Base-by-base conservation (phyloP, 768 basidiomycete species). In the Pluteus cervinus region DNA sequence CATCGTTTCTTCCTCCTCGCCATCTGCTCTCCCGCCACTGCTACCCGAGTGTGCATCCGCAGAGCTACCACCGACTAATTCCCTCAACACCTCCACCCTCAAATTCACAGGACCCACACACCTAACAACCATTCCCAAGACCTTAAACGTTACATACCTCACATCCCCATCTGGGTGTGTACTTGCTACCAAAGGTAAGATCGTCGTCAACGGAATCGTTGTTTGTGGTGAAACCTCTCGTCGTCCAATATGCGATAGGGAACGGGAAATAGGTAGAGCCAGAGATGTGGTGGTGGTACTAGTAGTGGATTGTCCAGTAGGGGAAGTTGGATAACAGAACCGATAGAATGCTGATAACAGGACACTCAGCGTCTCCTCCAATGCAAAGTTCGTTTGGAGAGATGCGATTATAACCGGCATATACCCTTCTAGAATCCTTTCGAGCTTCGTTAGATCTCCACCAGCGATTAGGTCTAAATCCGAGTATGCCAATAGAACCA, bases 101-200 rank as follows among this genome's bases (percentile, higher is more conserved):
- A 77, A 46, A 24, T 59, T 48, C 0, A 74, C 56, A 1, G 75
- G 71, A 3, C 70, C 57, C 2, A 66, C 60, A 1, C 68, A 58
- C 14, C n/a, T n/a, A n/a, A 86, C 64, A 1, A 80, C 54, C 26
- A 69, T 57, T 1, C 77, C 72, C 7, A 86, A 57, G 17, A 78
- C 55, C 3, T 81, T 76, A 54, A 83, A 79, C 5, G 69, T 61
- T 40, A 79, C 65, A 44, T 84, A 76, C 14, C 86, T 70, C 16
- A 69, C 60, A 24, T 62, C 50, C 2, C 80, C 57, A 39, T 84
- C 73, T 3, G 78, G 70, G 49, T 86, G 81, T 2, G 63, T 68
- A 48, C 79, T 77, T 9, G 80, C 77, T 21, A 86, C 48, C 3
- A 67, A 58, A 1, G 78, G 69, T 20, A 86, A 56, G 7, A 76